A percentile compares a stretch with the other conserved stretches of the same genome.
These are phyloP conservation scores for Paecilomyces niveus DNA, from an alignment of 2,329 filamentous ascomycete species.

Conservation along the genomic window DNA sequence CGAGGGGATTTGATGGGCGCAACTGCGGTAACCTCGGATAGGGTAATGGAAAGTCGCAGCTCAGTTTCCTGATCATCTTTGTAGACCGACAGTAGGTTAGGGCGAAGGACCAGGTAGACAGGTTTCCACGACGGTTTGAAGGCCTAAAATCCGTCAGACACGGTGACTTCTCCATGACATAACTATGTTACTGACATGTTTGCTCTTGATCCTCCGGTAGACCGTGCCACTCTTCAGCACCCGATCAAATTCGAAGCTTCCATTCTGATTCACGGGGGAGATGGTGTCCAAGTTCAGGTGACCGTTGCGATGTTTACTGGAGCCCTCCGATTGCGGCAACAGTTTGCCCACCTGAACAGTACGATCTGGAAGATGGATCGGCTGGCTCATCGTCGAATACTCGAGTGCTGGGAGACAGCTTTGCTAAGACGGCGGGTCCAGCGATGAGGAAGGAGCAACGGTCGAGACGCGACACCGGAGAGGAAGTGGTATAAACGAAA, in stretches of 20 bases:
- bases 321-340: constrained; percentile 14
- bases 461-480: neutral
- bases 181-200: constrained; percentile 57
- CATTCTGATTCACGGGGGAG: constrained; percentile 87
- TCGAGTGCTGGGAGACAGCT: constrained; percentile 11
- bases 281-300: constrained; percentile 57
- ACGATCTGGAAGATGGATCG: constrained; percentile 20
- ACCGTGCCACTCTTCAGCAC: constrained; percentile 85
- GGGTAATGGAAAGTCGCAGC: constrained; percentile 76
- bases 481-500: neutral
- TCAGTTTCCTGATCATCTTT: constrained; percentile 85
- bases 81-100: constrained; percentile 86
- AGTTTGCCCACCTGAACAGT: constrained; percentile 14
- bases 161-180: constrained; percentile 10
- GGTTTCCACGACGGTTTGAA: constrained; percentile 75
- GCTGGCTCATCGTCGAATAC: constrained; percentile 15
- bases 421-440: neutral
- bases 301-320: constrained; percentile 27
- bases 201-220: constrained; percentile 84
- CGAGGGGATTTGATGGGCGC: constrained; percentile 84
- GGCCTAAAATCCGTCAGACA: constrained; percentile 17
- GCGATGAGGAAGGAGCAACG: neutral
- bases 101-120: constrained; percentile 80
- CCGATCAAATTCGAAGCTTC: constrained; percentile 91
- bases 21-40: constrained; percentile 86